Conservation (phyloP, 768 basidiomycete genomes). For the Chalciporus pseudorubinellus region DNA sequence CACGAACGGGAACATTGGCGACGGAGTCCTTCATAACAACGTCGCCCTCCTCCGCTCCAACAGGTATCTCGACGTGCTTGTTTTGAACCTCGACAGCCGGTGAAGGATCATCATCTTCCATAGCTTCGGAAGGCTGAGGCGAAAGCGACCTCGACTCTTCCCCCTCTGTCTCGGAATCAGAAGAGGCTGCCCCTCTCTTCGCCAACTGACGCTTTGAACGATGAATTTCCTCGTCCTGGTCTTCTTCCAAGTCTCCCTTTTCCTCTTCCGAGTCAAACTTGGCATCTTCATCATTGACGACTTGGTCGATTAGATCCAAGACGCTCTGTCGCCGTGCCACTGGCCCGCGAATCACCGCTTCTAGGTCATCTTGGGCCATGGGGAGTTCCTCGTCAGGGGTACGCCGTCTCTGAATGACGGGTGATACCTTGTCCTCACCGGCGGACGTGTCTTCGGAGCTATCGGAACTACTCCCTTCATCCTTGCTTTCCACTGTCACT, state of each 20-base stretch:
- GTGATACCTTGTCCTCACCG: slow-evolving; percentile 11
- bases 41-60: background rate
- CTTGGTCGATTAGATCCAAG: slow-evolving; percentile 28
- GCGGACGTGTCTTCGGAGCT: slow-evolving; percentile 26
- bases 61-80: background rate
- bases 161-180: slow-evolving; percentile 36
- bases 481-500: slow-evolving; percentile 34
- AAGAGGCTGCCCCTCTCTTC: slow-evolving; percentile 32
- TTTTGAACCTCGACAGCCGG: slow-evolving; percentile 25
- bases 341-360: slow-evolving; percentile 44
- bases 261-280: slow-evolving; percentile 42
- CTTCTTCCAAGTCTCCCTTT: slow-evolving; percentile 42
- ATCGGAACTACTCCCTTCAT: slow-evolving; percentile 42
- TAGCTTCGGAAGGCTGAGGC: slow-evolving; percentile 4
- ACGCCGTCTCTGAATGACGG: background rate
- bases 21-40: slow-evolving; percentile 9
- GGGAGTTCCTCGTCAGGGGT: background rate
- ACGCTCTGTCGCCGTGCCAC: slow-evolving; percentile 17
- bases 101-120: slow-evolving; percentile 31
- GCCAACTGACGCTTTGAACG: slow-evolving; percentile 32
- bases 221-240: slow-evolving; percentile 34
- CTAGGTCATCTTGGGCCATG: slow-evolving; percentile 29
- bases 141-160: slow-evolving; percentile 21
- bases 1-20: background rate
- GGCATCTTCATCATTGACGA: slow-evolving; percentile 29